Percentiles rank a stretch among this genome's conserved stretches.
Evolutionary conservation across 2,329 filamentous ascomycete species (phyloP).

Genomic region (Verticillium longisporum): DNA sequence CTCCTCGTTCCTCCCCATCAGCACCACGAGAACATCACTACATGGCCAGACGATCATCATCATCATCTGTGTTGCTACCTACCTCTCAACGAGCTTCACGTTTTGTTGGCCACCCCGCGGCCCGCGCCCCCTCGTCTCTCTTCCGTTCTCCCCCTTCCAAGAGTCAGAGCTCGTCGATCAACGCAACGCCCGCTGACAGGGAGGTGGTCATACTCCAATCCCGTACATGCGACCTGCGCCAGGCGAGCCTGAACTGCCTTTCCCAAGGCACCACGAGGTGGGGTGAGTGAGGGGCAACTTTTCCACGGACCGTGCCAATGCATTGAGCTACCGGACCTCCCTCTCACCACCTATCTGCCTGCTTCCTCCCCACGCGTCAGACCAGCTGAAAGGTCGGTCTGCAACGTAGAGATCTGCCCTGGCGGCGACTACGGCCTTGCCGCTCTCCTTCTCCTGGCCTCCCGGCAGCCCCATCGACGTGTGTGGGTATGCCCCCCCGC

Average conservation of each 20-base stretch:
- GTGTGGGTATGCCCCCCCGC: background rate
- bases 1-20: background rate
- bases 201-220: background rate
- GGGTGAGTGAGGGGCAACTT: background rate
- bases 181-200: background rate
- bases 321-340: too few species aligned
- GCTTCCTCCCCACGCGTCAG: background rate
- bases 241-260: background rate
- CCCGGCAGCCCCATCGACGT: too few species aligned
- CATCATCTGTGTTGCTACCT: background rate
- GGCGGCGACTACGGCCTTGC: background rate
- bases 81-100: background rate
- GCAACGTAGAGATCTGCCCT: background rate
- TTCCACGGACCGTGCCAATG: background rate
- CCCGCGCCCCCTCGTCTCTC: background rate
- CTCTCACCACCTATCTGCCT: too few species aligned
- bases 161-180: background rate
- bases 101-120: background rate
- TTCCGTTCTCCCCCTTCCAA: background rate
- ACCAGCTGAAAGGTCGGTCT: background rate
- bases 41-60: too few species aligned
- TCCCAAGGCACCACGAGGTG: background rate
- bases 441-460: background rate
- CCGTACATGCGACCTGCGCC: background rate
- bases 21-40: too few species aligned